Evolutionary conservation across 176 grass and related monocot genomes (phyloP).

Genomic region (Ensete ventricosum): DNA sequence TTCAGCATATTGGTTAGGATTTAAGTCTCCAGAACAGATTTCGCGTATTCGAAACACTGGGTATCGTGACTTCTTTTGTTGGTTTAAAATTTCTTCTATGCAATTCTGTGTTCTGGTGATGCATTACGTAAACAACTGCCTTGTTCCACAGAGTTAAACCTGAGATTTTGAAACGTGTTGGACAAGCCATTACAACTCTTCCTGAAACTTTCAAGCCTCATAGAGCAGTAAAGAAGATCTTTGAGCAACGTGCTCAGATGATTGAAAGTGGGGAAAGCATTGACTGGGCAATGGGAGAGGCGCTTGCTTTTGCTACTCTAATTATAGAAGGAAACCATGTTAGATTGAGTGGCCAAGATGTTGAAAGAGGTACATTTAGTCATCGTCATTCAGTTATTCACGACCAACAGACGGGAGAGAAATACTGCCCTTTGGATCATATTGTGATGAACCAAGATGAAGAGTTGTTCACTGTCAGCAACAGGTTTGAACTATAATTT

Average conservation of each 20-base stretch:
- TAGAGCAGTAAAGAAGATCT: conserved; percentile 92
- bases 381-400: conserved; percentile 84
- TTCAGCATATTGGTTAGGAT: conserved; percentile 92
- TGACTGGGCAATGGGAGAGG: conserved; percentile 90
- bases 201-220: conserved; percentile 94
- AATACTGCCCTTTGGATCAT: conserved; percentile 67
- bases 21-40: conserved; percentile 93
- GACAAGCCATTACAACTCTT: conserved; percentile 66
- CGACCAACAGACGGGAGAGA: conserved; percentile 66
- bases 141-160: conserved; percentile 65
- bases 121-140: neutral
- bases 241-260: conserved; percentile 67
- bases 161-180: conserved; percentile 81
- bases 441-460: conserved; percentile 54
- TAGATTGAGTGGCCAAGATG: conserved; percentile 91
- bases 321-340: conserved; percentile 94
- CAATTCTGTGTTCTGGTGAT: conserved; percentile 8
- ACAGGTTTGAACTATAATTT: conserved; percentile 46
- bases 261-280: conserved; percentile 81
- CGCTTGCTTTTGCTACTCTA: conserved; percentile 89
- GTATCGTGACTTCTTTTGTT: conserved; percentile 28
- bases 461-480: conserved; percentile 83
- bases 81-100: neutral
- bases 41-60: conserved; percentile 86
- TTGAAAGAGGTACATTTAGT: conserved; percentile 95